A percentile compares a stretch with the other conserved stretches of the same genome.
phyloP scores from a whole-genome alignment of 192 early-diverging fungal genomes.

The Podila clonocystis region DNA sequence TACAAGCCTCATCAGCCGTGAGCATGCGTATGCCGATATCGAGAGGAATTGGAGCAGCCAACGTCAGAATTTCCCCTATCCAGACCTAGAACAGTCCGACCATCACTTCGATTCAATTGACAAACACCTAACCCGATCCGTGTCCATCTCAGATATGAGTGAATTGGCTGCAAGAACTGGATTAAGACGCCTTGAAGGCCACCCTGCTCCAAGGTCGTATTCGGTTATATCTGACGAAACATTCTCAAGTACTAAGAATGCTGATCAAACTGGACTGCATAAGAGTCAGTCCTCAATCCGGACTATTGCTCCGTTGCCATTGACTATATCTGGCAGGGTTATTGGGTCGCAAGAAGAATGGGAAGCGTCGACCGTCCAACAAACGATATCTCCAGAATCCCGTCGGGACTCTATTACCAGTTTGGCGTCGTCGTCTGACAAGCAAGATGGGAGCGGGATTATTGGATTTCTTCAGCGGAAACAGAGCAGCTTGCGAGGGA shows the following conservation, averaged over 20 bases:
- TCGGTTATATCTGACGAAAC: slow-evolving; percentile 29
- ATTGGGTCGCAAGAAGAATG: background rate
- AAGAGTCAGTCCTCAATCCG: background rate
- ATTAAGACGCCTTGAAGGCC: background rate
- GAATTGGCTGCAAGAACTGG: background rate
- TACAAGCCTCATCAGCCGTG: slow-evolving; percentile 59
- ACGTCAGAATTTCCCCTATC: background rate
- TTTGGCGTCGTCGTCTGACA: slow-evolving; percentile 6
- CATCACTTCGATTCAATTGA: background rate
- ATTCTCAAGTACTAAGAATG: slow-evolving; percentile 22
- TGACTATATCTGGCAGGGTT: background rate
- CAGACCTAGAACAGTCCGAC: background rate
- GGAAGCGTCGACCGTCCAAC: background rate
- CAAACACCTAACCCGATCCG: background rate
- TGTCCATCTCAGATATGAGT: background rate
- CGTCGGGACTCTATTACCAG: slow-evolving; percentile 24
- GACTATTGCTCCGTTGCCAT: background rate
- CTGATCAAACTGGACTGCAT: background rate
- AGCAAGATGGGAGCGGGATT: slow-evolving; percentile 3
- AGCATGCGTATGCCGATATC: slow-evolving; percentile 55
- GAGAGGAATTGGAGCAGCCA: slow-evolving; percentile 26
- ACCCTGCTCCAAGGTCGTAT: slow-evolving; percentile 14
- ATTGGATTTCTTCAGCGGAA: slow-evolving; percentile 16
- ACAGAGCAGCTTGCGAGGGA: background rate
- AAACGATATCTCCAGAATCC: background rate